Conservation (phyloP, 148 eudicot genomes). For the Chenopodium formosanum region DNA sequence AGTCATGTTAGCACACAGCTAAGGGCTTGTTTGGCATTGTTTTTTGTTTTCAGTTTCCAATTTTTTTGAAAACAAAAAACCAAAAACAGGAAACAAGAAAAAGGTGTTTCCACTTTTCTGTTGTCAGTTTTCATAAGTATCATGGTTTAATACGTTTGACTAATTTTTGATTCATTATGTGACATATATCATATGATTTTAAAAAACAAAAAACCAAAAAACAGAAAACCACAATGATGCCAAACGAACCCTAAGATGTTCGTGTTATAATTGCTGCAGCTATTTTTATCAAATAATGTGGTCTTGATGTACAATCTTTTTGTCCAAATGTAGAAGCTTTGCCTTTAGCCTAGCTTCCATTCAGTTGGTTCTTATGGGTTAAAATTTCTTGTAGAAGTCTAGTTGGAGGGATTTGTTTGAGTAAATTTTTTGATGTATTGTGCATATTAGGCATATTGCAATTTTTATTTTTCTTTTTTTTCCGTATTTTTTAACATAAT, state of each 20-base stretch:
- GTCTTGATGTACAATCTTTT: background rate
- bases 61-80: no score
- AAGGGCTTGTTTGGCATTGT: no score
- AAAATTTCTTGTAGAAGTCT: background rate
- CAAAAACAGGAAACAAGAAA: no score
- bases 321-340: background rate
- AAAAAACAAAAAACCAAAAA: no score
- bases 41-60: no score
- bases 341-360: background rate
- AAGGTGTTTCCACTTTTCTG: no score
- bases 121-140: no score
- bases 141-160: no score
- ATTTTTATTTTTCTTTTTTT: background rate
- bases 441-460: background rate
- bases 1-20: background rate
- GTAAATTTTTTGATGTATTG: background rate
- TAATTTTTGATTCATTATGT: no score
- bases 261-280: background rate
- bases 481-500: slow-evolving; percentile 10
- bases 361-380: background rate
- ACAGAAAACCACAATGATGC: no score
- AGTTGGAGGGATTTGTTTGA: background rate
- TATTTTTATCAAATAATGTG: background rate
- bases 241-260: background rate
- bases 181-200: no score